These are phyloP conservation scores for Trichoderma sp. DNA, from an alignment of 2,329 filamentous ascomycete genomes.

Conservation along the genomic window DNA sequence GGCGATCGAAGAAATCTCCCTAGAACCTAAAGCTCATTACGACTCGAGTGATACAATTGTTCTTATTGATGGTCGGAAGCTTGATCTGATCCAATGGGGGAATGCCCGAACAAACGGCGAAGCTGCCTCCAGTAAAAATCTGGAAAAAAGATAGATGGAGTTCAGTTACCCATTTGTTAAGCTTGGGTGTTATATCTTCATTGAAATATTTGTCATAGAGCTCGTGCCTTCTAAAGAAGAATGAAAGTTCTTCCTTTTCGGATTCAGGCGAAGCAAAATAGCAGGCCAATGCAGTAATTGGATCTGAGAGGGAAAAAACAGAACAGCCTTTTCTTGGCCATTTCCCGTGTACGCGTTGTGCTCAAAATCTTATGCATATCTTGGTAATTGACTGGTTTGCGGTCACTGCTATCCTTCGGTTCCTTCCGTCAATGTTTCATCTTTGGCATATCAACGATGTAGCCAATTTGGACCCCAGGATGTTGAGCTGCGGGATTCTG, in stretches of 20 bases:
- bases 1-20: not conserved
- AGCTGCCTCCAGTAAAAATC: accelerated
- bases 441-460: no score
- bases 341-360: not conserved
- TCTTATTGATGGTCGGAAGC: not conserved
- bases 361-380: not conserved
- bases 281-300: not conserved
- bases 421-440: no score
- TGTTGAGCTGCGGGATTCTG: no score
- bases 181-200: not conserved
- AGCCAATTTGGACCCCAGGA: no score
- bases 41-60: not conserved
- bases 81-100: not conserved
- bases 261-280: not conserved
- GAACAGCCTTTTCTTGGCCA: not conserved
- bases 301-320: not conserved
- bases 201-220: not conserved
- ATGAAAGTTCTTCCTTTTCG: not conserved
- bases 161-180: not conserved
- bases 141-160: not conserved
- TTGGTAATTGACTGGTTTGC: no score
- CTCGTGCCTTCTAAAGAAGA: not conserved
- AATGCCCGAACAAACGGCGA: not conserved
- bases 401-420: no score
- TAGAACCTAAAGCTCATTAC: not conserved